Evolutionary conservation across 805 yeast species (phyloP).

Genomic region (Diddensiella transvaalensis): DNA sequence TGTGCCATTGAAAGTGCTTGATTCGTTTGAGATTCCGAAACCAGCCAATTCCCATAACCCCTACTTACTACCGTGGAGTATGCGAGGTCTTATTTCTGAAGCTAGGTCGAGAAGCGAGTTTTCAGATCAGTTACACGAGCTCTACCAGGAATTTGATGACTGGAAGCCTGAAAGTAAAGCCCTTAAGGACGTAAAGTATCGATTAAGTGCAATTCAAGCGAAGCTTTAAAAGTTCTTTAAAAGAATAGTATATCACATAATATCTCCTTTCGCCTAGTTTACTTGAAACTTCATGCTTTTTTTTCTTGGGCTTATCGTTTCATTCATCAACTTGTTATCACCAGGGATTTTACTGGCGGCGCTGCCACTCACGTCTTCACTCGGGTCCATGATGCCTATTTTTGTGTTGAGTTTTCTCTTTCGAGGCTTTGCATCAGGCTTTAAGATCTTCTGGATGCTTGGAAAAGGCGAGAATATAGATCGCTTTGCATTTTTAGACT

Average conservation of each 20-base stretch:
- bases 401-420: background rate
- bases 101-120: slow-evolving; percentile 43
- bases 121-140: slow-evolving; percentile 52
- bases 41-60: slow-evolving; percentile 65
- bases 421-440: no score
- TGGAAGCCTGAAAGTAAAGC: slow-evolving; percentile 89
- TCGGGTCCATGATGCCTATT: background rate
- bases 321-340: background rate
- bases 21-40: slow-evolving; percentile 54
- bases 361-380: background rate
- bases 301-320: background rate
- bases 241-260: background rate
- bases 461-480: no score
- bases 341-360: background rate
- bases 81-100: slow-evolving; percentile 75
- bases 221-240: slow-evolving; percentile 26
- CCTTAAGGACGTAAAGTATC: slow-evolving; percentile 77
- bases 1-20: slow-evolving; percentile 26
- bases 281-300: no score
- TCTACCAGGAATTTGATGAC: slow-evolving; percentile 67
- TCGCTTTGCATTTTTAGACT: no score
- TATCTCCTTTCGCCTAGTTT: no score
- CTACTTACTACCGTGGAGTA: slow-evolving; percentile 86
- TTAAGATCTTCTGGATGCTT: no score
- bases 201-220: slow-evolving; percentile 54